A percentile compares a stretch with the other conserved stretches of the same genome.
Evolutionary conservation across 495 filamentous ascomycete species (phyloP).

Genomic region (Aspergillus egyptiacus): DNA sequence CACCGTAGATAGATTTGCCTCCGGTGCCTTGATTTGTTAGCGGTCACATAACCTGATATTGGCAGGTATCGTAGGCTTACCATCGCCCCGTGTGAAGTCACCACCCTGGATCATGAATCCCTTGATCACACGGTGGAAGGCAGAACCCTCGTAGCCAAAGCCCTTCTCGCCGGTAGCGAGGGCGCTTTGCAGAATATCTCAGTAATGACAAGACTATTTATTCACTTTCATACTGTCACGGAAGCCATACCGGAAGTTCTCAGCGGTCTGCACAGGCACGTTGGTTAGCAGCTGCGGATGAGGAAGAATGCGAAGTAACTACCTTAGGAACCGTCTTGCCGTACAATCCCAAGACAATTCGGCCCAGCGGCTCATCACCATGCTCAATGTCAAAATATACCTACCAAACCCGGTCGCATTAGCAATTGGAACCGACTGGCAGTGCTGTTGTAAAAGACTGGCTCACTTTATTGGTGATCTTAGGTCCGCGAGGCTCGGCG

Average conservation of each 20-base stretch:
- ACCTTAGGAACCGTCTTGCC: conserved; percentile 96
- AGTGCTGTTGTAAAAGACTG: not conserved
- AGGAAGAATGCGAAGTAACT: conserved; percentile 7
- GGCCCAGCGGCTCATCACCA: conserved; percentile 76
- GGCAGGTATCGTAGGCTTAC: conserved; percentile 26
- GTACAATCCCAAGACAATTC: conserved; percentile 91
- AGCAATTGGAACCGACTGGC: not conserved
- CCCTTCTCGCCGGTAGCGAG: conserved; percentile 96
- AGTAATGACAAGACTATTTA: conserved; percentile 4
- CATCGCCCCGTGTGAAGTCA: conserved; percentile 95
- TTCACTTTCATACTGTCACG: not conserved
- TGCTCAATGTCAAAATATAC: conserved; percentile 94
- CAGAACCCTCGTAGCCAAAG: conserved; percentile 90
- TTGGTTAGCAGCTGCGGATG: conserved; percentile 10
- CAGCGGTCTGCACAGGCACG: conserved; percentile 57
- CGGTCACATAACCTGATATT: conserved; percentile 1
- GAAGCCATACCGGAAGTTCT: conserved; percentile 78
- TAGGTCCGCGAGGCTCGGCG: conserved; percentile 79
- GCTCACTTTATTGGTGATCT: conserved; percentile 85
- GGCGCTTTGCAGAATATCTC: conserved; percentile 44
- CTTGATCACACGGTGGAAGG: conserved; percentile 98
- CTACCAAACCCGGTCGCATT: conserved; percentile 27
- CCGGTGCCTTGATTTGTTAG: conserved; percentile 58
- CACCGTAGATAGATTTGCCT: conserved; percentile 96
- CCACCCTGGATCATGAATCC: conserved; percentile 99